phyloP scores from a whole-genome alignment of 306 rosid species.

The Sechiopsis laciniata region DNA sequence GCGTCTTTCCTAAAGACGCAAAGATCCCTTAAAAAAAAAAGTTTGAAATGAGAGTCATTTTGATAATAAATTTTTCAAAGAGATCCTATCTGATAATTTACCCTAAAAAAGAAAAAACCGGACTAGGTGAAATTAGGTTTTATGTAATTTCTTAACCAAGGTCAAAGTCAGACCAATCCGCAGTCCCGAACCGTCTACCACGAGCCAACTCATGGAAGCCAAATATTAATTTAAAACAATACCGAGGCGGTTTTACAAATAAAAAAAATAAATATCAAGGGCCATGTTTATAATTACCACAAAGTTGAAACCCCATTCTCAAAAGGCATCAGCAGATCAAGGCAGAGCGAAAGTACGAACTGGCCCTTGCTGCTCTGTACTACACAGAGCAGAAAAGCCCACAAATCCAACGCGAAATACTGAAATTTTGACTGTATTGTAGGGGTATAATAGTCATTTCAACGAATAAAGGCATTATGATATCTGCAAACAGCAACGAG shows the following conservation, averaged over 20 bases:
- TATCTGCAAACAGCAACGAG: slow-evolving; percentile 30
- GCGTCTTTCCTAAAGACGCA: too few species aligned
- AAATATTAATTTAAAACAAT: slow-evolving; percentile 14
- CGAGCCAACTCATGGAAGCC: neutral
- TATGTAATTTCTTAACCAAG: neutral
- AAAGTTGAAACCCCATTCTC: neutral
- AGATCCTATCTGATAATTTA: too few species aligned
- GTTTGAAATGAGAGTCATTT: too few species aligned
- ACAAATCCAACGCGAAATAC: neutral
- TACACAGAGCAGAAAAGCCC: neutral
- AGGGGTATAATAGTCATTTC: slow-evolving; percentile 25
- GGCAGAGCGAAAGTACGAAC: slow-evolving; percentile 15
- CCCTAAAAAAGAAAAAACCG: neutral
- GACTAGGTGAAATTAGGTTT: slow-evolving; percentile 13
- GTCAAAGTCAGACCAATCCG: slow-evolving; percentile 7
- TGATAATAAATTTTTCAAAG: too few species aligned
- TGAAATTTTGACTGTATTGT: slow-evolving; percentile 24
- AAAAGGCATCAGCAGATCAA: slow-evolving; percentile 11
- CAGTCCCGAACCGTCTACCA: neutral
- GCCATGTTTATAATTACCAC: neutral
- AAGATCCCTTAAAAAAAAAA: too few species aligned
- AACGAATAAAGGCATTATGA: slow-evolving; percentile 22
- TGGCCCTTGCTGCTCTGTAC: neutral
- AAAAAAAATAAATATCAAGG: neutral
- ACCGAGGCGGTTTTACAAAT: slow-evolving; percentile 9